Percentiles rank a stretch among this genome's conserved stretches.
Evolutionary conservation across 768 basidiomycete genomes (phyloP).

Genomic region (Tulasnella sp.): DNA sequence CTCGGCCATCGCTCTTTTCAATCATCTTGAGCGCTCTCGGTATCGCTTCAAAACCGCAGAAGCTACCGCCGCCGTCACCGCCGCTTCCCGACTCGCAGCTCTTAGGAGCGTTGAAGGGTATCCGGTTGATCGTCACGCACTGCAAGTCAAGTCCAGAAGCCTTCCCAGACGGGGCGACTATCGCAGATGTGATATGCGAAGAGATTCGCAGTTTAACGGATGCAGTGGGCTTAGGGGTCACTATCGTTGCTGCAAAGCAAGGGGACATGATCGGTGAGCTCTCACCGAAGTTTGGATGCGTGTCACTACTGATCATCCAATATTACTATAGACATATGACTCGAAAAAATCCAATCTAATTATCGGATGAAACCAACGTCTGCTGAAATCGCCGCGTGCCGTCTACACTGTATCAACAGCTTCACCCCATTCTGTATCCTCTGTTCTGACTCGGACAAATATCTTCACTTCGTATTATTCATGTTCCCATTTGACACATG

Average conservation of each 20-base stretch:
- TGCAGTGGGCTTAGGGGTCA: conserved; percentile 52
- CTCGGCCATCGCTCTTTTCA: conserved; percentile 27
- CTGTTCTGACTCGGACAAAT: no score
- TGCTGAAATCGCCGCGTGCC: no score
- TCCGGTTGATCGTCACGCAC: conserved; percentile 63
- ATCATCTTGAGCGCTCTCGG: conserved; percentile 3
- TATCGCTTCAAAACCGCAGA: not conserved
- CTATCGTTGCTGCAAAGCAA: conserved; percentile 59
- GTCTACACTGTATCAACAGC: no score
- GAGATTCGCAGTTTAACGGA: conserved; percentile 59
- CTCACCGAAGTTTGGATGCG: no score
- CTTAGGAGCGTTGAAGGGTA: conserved; percentile 23
- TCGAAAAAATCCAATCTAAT: no score
- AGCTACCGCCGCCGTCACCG: not conserved
- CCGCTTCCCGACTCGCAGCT: not conserved
- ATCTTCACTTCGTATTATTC: no score
- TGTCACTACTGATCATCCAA: no score
- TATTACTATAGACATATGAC: no score
- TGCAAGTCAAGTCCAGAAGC: conserved; percentile 67
- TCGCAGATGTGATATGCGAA: conserved; percentile 55
- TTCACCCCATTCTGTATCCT: no score
- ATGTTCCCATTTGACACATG: no score
- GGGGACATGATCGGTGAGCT: conserved; percentile 73
- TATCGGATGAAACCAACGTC: no score
- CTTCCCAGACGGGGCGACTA: conserved; percentile 32